Evolutionary conservation across 225 moss, liverwort and hornwort species (phyloP), one percentile per base, ranked within the genome.

Genomic region (Lunularia cruciata): DNA sequence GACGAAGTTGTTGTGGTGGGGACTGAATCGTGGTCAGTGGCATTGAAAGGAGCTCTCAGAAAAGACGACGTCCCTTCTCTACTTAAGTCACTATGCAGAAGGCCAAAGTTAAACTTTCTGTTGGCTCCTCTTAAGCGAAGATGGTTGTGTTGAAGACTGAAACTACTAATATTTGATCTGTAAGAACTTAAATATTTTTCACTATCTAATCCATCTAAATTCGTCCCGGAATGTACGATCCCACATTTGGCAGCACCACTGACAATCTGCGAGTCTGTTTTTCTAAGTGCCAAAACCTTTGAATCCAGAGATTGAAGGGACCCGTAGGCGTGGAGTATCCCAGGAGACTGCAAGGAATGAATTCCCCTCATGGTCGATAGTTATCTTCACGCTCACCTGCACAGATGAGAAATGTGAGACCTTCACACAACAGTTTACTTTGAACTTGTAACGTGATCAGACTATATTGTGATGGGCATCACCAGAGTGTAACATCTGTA

Each of bases 331-430:
- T 67, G 79, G 37, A 67, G 33, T 35, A 38, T 35, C 32, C 11
- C 31, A 70, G 43, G 60, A 8, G 48, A 49, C 51, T 67, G 55
- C 67, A 64, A 46, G 19, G 3, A 43, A 52, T 51, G 34, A 20
- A 78, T 49, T 38, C 51, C 63, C 28, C 51, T 78, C 57, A 68
- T 63, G 51, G 47, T 47, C 61, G 60, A 31, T 71, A 57, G 66
- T 42, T 45, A 13, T 49, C 60, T 75, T 52, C 66, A 60, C 26
- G 25, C 57, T 28, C n/a, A 65, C 60, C 79, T 75, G 75, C 57
- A 31, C n/a, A n/a, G n/a, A n/a, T n/a, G n/a, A n/a, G n/a, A n/a
- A n/a, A n/a, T n/a, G n/a, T n/a, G n/a, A n/a, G n/a, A n/a, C n/a
- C n/a, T n/a, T n/a, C n/a, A n/a, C n/a, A n/a, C n/a, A n/a, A n/a